These are phyloP conservation scores for Phialophora chinensis DNA, from an alignment of 2,329 filamentous ascomycete species.

Conservation along the genomic window DNA sequence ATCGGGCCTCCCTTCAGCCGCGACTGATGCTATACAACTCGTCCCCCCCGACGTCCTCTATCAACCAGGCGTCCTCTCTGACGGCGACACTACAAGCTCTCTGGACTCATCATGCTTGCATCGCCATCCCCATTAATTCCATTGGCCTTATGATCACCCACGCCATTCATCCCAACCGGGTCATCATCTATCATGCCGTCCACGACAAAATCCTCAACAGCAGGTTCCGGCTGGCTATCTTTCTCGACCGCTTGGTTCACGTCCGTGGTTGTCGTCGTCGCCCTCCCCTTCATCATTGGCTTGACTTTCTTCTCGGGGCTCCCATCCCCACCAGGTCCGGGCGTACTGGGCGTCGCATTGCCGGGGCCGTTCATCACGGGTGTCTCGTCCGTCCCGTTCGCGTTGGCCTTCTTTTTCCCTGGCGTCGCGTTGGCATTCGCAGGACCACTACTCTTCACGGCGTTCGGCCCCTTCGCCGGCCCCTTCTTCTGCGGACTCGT, in stretches of 20 bases:
- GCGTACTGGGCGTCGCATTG: constrained; percentile 25
- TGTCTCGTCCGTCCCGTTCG: constrained; percentile 30
- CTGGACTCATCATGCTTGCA: constrained; percentile 82
- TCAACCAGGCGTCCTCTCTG: not conserved
- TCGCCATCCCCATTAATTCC: constrained; percentile 57
- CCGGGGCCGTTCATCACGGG: constrained; percentile 33
- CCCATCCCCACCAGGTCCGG: constrained; percentile 33
- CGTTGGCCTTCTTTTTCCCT: constrained; percentile 36
- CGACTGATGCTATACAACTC: not conserved
- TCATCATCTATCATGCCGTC: constrained; percentile 30
- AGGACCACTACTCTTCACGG: constrained; percentile 23
- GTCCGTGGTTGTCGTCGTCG: constrained; percentile 53
- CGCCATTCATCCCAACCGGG: constrained; percentile 27
- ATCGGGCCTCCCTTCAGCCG: not conserved
- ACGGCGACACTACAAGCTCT: constrained; percentile 56
- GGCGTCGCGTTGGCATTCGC: constrained; percentile 22
- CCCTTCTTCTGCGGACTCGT: constrained; percentile 52
- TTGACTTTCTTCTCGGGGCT: constrained; percentile 36
- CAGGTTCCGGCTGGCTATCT: constrained; percentile 15
- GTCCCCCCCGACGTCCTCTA: not conserved
- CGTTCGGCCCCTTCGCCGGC: constrained; percentile 33
- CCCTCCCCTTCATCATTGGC: constrained; percentile 39
- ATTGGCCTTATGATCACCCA: constrained; percentile 41
- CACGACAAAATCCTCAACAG: constrained; percentile 33
- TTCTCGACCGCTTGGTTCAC: not conserved